phyloP scores from a whole-genome alignment of 2,329 filamentous ascomycete genomes.

The Cladophialophora immunda region DNA sequence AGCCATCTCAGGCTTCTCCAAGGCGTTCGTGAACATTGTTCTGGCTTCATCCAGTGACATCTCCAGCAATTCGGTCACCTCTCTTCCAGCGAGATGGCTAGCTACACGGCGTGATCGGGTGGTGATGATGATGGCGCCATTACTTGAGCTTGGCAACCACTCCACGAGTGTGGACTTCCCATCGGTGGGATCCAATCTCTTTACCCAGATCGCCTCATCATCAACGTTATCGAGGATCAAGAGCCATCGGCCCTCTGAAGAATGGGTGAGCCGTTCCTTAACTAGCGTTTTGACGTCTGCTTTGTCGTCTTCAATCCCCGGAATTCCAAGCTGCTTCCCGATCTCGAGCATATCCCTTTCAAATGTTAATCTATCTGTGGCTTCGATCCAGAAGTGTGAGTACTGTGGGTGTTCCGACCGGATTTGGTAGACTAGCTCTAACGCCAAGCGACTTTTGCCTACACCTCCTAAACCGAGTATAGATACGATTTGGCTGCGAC shows the following conservation, averaged over 20 bases:
- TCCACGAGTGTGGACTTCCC: slow-evolving; percentile 3
- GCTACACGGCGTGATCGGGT: not conserved
- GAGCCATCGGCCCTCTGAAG: slow-evolving; percentile 42
- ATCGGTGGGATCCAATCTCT: not conserved
- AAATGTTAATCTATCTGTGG: slow-evolving; percentile 40
- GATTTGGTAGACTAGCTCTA: slow-evolving; percentile 35
- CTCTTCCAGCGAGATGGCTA: not conserved
- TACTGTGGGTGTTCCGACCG: slow-evolving; percentile 7
- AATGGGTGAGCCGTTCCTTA: slow-evolving; percentile 41
- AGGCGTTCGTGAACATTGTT: slow-evolving; percentile 43
- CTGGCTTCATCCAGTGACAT: slow-evolving; percentile 15
- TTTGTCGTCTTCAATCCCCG: slow-evolving; percentile 41
- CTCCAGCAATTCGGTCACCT: slow-evolving; percentile 8
- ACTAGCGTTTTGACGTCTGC: slow-evolving; percentile 42
- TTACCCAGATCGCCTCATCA: slow-evolving; percentile 23
- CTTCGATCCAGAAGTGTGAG: slow-evolving; percentile 46
- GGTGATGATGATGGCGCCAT: slow-evolving; percentile 36
- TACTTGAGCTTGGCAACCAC: slow-evolving; percentile 36
- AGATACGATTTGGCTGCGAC: slow-evolving; percentile 11
- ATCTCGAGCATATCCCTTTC: slow-evolving; percentile 43
- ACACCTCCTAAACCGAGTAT: slow-evolving; percentile 41
- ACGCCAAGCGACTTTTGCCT: slow-evolving; percentile 42
- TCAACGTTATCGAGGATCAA: slow-evolving; percentile 44
- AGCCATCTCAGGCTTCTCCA: slow-evolving; percentile 20
- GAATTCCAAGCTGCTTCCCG: slow-evolving; percentile 40